These are phyloP conservation scores for Fusarium kyushuense DNA, from an alignment of 2,329 filamentous ascomycete genomes.

Conservation along the genomic window DNA sequence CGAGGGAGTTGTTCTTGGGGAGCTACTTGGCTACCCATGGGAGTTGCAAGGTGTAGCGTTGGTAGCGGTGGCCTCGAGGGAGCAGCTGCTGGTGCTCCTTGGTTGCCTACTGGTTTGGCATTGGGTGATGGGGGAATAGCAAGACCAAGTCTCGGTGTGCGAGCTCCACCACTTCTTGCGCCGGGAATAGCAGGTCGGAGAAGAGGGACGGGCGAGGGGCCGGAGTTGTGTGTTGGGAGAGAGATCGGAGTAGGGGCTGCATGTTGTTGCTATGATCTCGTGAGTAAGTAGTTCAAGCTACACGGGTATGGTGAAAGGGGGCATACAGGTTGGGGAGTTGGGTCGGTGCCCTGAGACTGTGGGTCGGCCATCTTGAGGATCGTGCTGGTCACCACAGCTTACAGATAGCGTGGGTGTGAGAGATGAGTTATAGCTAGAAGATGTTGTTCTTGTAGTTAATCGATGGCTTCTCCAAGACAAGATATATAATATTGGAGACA, in stretches of 20 bases:
- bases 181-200: slow-evolving; percentile 86
- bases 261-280: slow-evolving; percentile 36
- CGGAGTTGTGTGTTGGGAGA: slow-evolving; percentile 53
- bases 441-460: background rate
- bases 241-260: slow-evolving; percentile 45
- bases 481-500: background rate
- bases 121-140: slow-evolving; percentile 91
- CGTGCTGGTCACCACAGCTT: slow-evolving; percentile 30
- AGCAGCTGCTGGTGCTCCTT: slow-evolving; percentile 51
- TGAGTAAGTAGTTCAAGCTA: slow-evolving; percentile 30
- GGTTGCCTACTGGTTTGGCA: slow-evolving; percentile 77
- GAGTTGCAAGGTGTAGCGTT: slow-evolving; percentile 86
- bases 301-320: background rate
- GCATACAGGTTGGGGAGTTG: slow-evolving; percentile 43
- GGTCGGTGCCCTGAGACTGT: slow-evolving; percentile 39
- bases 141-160: slow-evolving; percentile 83
- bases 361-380: slow-evolving; percentile 44
- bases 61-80: slow-evolving; percentile 71
- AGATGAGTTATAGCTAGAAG: background rate
- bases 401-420: background rate
- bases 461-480: background rate
- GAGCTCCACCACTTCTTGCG: slow-evolving; percentile 69
- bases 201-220: slow-evolving; percentile 77
- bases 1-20: slow-evolving; percentile 74
- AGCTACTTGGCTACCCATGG: slow-evolving; percentile 81